These are phyloP conservation scores for Schizochytrium sp. DNA, from an alignment of 108 stramenopile species.

Conservation along the genomic window DNA sequence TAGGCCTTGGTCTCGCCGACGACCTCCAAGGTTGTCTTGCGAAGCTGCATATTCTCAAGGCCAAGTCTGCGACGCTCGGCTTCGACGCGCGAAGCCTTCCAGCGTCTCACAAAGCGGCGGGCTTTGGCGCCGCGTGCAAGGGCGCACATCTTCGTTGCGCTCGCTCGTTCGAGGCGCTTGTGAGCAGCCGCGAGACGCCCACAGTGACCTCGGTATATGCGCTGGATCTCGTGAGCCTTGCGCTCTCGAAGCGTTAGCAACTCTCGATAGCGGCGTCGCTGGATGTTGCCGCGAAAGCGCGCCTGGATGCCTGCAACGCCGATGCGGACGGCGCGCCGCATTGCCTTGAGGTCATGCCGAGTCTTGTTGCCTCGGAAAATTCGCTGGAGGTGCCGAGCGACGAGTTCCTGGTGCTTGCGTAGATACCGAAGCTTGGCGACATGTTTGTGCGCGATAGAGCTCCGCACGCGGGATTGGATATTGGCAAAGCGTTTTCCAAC, in stretches of 20 bases:
- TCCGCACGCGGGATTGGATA: neutral
- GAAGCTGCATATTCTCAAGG: neutral
- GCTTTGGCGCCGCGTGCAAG: neutral
- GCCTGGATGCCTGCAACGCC: neutral
- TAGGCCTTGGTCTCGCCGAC: neutral
- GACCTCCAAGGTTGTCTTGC: neutral
- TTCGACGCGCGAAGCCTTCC: neutral
- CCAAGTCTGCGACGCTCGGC: neutral
- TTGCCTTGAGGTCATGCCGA: neutral
- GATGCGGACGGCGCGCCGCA: neutral
- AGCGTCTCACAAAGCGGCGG: neutral
- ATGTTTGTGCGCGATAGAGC: neutral
- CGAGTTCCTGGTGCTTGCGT: neutral
- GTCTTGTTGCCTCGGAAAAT: slow-evolving; percentile 1
- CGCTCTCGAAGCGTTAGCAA: neutral
- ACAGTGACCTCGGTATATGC: neutral
- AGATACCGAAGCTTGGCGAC: neutral
- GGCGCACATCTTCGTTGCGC: neutral
- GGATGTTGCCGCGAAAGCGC: neutral
- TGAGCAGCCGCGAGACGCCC: neutral
- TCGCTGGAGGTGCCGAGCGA: neutral
- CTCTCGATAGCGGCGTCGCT: neutral
- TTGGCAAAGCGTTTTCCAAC: neutral
- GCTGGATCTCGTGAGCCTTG: neutral
- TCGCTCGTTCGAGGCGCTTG: neutral